Percentiles rank a stretch among this genome's conserved stretches.
These are phyloP conservation scores for Fusarium sacchari DNA, from an alignment of 2,329 filamentous ascomycete species.

Conservation along the genomic window DNA sequence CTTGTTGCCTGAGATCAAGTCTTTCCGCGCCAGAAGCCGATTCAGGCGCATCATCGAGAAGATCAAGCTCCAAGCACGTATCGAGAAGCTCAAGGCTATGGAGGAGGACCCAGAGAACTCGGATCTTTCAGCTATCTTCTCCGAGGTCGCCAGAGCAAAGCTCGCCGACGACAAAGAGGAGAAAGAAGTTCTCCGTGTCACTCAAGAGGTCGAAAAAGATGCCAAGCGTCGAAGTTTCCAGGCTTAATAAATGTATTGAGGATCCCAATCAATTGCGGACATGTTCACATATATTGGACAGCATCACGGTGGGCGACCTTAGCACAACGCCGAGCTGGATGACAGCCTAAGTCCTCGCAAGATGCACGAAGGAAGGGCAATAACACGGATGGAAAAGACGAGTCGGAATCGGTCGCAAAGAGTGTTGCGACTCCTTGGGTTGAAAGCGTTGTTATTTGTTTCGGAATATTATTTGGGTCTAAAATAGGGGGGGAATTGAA, in stretches of 20 bases:
- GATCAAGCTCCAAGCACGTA: slow-evolving; percentile 94
- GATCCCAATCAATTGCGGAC: not conserved
- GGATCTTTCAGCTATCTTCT: slow-evolving; percentile 77
- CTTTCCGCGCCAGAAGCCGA: slow-evolving; percentile 90
- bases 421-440: not conserved
- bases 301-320: not conserved
- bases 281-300: not conserved
- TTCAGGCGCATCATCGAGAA: slow-evolving; percentile 94
- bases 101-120: slow-evolving; percentile 81
- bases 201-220: slow-evolving; percentile 66
- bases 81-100: slow-evolving; percentile 92
- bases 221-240: slow-evolving; percentile 50
- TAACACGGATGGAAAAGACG: not conserved
- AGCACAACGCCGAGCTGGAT: not conserved
- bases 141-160: slow-evolving; percentile 93
- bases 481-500: not conserved
- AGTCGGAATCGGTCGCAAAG: not conserved
- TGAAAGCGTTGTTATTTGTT: slow-evolving; percentile 27
- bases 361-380: not conserved
- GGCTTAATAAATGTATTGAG: slow-evolving; percentile 6
- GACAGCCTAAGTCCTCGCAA: not conserved
- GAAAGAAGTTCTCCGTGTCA: slow-evolving; percentile 77
- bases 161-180: slow-evolving; percentile 82
- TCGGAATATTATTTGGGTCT: not conserved
- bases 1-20: slow-evolving; percentile 94